Evolutionary conservation across 2,329 filamentous ascomycete species (phyloP).

Genomic region (Leptoxyphium fumago): DNA sequence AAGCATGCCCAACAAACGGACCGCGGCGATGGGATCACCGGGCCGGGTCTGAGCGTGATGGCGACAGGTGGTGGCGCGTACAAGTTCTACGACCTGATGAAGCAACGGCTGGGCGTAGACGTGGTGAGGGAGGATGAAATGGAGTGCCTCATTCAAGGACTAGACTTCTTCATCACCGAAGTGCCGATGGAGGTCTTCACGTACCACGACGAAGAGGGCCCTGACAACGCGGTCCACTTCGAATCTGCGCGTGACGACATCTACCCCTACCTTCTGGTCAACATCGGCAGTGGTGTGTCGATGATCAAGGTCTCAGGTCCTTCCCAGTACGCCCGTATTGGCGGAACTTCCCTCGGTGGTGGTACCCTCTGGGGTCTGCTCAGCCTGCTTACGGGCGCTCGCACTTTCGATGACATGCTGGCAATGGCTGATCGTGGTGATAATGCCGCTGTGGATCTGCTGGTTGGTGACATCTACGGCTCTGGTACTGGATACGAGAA

Average conservation of each 20-base stretch:
- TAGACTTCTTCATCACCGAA: slow-evolving; percentile 98
- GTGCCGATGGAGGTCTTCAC: slow-evolving; percentile 96
- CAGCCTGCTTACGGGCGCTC: slow-evolving; percentile 79
- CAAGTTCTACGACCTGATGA: slow-evolving; percentile 90
- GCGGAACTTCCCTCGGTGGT: slow-evolving; percentile 84
- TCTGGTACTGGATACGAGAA: slow-evolving; percentile 93
- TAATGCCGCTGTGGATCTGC: slow-evolving; percentile 85
- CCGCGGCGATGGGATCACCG: slow-evolving; percentile 8
- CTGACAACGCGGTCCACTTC: slow-evolving; percentile 68
- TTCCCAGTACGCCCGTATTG: slow-evolving; percentile 73
- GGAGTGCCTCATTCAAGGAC: slow-evolving; percentile 85
- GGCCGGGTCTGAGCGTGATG: slow-evolving; percentile 66
- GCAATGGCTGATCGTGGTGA: slow-evolving; percentile 81
- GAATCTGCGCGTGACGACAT: slow-evolving; percentile 57
- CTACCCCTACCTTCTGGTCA: slow-evolving; percentile 93
- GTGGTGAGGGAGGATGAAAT: slow-evolving; percentile 93
- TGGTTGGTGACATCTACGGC: slow-evolving; percentile 96
- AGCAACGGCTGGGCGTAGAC: slow-evolving; percentile 68
- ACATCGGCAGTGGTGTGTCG: slow-evolving; percentile 92
- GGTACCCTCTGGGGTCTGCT: slow-evolving; percentile 96
- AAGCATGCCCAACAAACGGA: slow-evolving; percentile 65
- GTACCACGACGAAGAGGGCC: slow-evolving; percentile 57
- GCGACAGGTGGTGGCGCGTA: slow-evolving; percentile 91
- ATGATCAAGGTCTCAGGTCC: slow-evolving; percentile 95
- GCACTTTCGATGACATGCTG: slow-evolving; percentile 96